Evolutionary conservation across 2,329 filamentous ascomycete species (phyloP).

Genomic region (Cordyceps javanica): DNA sequence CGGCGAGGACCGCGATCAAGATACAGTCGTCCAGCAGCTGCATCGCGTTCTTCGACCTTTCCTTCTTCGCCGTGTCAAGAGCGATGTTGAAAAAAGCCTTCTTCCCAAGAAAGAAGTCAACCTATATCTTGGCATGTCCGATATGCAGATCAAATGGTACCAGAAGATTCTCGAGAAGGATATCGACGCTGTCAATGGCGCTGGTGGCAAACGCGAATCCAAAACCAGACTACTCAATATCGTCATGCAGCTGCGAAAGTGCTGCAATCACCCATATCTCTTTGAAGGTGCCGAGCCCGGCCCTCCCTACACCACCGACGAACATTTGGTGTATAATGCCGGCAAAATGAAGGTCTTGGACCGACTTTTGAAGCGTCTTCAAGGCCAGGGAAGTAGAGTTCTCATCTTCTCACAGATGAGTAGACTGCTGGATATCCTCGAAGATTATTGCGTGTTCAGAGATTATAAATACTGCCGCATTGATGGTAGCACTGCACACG

Average conservation of each 20-base stretch:
- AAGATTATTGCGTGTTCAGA: constrained; percentile 96
- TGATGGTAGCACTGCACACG: constrained; percentile 91
- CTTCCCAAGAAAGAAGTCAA: constrained; percentile 97
- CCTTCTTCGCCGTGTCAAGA: constrained; percentile 91
- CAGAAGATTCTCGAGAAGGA: constrained; percentile 98
- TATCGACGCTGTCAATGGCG: constrained; percentile 96
- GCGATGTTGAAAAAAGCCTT: constrained; percentile 95
- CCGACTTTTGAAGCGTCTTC: constrained; percentile 77
- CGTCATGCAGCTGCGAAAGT: constrained; percentile 98
- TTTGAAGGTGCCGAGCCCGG: constrained; percentile 97
- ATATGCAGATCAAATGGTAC: constrained; percentile 99
- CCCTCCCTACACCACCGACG: constrained; percentile 95
- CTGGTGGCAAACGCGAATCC: constrained; percentile 91
- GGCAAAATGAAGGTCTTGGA: constrained; percentile 98
- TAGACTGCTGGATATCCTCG: constrained; percentile 89
- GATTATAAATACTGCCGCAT: constrained; percentile 96
- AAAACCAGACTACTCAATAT: constrained; percentile 97
- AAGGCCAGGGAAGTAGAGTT: constrained; percentile 85
- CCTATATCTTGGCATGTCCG: constrained; percentile 94
- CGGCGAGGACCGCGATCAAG: constrained; percentile 81
- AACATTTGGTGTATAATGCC: constrained; percentile 87
- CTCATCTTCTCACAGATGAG: constrained; percentile 99
- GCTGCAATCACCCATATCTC: constrained; percentile 96
- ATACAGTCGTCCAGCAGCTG: constrained; percentile 91
- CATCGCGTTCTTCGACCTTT: constrained; percentile 92